These are phyloP conservation scores for Anacardium occidentale DNA, from an alignment of 345 rosid genomes.

Conservation along the genomic window DNA sequence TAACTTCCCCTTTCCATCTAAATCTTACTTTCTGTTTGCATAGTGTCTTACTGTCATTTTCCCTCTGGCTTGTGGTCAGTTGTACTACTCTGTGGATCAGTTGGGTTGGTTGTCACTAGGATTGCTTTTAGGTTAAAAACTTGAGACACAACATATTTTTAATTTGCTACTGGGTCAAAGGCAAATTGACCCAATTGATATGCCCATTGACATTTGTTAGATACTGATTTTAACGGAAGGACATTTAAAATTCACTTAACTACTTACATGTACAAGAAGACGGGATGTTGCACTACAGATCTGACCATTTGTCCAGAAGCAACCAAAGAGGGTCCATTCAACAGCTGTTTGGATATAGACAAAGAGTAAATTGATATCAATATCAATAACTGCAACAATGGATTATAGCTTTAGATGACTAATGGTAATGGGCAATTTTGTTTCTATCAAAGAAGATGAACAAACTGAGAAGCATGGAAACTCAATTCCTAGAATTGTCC, in stretches of 20 bases:
- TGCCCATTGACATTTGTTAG: too few relatives aligned
- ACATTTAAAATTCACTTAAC: background rate
- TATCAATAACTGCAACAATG: background rate
- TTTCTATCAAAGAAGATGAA: slow-evolving; percentile 10
- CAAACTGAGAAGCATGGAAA: background rate
- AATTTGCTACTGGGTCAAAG: background rate
- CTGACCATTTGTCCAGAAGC: slow-evolving; percentile 98
- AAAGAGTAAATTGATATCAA: slow-evolving; percentile 4
- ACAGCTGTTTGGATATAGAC: slow-evolving; percentile 55
- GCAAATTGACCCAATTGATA: too few relatives aligned
- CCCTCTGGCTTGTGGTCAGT: slow-evolving; percentile 8
- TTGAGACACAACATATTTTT: background rate
- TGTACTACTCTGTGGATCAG: background rate
- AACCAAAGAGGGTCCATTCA: slow-evolving; percentile 84
- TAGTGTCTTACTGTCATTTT: background rate
- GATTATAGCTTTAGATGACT: slow-evolving; percentile 8
- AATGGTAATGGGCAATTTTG: background rate
- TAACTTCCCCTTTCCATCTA: background rate
- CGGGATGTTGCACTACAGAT: slow-evolving; percentile 99
- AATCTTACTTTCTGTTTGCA: background rate
- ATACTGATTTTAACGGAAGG: background rate
- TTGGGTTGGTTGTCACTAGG: background rate
- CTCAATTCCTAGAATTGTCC: slow-evolving; percentile 4
- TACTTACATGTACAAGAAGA: slow-evolving; percentile 81
- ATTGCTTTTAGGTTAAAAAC: background rate